Percentiles rank a stretch among this genome's conserved stretches.
phyloP scores from a whole-genome alignment of 257 asterid species.

The Solanum raphanifolium region DNA sequence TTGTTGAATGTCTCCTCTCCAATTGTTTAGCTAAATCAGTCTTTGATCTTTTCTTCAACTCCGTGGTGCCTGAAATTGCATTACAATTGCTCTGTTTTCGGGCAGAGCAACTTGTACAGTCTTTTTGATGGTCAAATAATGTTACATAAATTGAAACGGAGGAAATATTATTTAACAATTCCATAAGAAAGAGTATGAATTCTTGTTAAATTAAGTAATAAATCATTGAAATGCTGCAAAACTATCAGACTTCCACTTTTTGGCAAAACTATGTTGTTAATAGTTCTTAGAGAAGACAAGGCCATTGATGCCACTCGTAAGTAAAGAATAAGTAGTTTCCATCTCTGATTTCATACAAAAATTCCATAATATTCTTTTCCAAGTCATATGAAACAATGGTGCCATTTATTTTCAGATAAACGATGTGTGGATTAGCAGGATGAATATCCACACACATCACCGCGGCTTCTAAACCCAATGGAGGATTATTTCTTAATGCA shows the following conservation, averaged over 20 bases:
- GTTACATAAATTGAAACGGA: neutral
- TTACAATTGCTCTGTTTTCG: neutral
- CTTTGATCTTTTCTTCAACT: too few relatives aligned
- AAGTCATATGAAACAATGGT: neutral
- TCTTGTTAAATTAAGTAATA: too few relatives aligned
- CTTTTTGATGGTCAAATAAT: too few relatives aligned
- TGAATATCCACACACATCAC: neutral
- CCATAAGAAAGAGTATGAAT: neutral
- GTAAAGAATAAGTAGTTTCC: too few relatives aligned
- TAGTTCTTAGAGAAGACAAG: neutral
- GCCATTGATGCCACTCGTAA: neutral
- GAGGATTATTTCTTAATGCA: too few relatives aligned
- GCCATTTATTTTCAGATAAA: neutral
- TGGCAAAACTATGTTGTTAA: too few relatives aligned
- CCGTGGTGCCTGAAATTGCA: neutral
- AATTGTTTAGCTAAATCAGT: too few relatives aligned
- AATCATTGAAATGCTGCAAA: neutral
- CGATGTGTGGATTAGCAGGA: neutral
- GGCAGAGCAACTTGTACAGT: neutral
- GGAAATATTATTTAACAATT: too few relatives aligned
- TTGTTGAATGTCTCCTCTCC: too few relatives aligned
- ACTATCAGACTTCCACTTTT: neutral
- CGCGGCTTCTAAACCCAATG: too few relatives aligned
- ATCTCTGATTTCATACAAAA: neutral
- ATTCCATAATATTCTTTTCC: neutral